Evolutionary conservation across 441 rosid species (phyloP).

Genomic region (Croton setiger): DNA sequence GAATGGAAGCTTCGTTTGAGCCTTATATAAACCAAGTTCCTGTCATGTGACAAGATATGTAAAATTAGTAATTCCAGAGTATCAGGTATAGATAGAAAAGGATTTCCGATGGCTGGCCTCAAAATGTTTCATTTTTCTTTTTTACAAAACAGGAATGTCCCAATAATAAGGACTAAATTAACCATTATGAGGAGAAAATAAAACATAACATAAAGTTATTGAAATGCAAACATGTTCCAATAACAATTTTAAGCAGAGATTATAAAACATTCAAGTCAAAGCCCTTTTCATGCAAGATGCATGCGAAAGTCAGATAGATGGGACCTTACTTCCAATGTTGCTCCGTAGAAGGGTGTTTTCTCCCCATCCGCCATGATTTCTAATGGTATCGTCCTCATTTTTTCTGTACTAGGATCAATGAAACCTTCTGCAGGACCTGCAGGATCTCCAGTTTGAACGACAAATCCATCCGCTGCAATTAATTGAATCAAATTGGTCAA

Average conservation of each 20-base stretch:
- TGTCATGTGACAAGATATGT: slow-evolving; percentile 24
- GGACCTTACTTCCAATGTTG: slow-evolving; percentile 69
- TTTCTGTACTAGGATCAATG: slow-evolving; percentile 93
- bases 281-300: not conserved
- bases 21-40: slow-evolving; percentile 97
- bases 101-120: not conserved
- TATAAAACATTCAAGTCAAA: not conserved
- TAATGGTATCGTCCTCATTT: slow-evolving; percentile 72
- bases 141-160: not conserved
- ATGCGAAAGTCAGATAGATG: not conserved
- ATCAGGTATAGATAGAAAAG: slow-evolving; percentile 5
- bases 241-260: not conserved
- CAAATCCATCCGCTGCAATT: slow-evolving; percentile 95
- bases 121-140: no score
- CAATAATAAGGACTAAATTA: not conserved
- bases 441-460: slow-evolving; percentile 98
- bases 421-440: slow-evolving; percentile 96
- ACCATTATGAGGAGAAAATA: no score
- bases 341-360: slow-evolving; percentile 78
- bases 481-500: not conserved
- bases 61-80: slow-evolving; percentile 10
- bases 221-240: not conserved
- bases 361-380: slow-evolving; percentile 84
- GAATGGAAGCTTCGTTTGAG: slow-evolving; percentile 96
- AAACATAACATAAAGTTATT: not conserved